Conservation (phyloP, 2,329 filamentous ascomycete species). For the Aaosphaeria pasadenensis region DNA sequence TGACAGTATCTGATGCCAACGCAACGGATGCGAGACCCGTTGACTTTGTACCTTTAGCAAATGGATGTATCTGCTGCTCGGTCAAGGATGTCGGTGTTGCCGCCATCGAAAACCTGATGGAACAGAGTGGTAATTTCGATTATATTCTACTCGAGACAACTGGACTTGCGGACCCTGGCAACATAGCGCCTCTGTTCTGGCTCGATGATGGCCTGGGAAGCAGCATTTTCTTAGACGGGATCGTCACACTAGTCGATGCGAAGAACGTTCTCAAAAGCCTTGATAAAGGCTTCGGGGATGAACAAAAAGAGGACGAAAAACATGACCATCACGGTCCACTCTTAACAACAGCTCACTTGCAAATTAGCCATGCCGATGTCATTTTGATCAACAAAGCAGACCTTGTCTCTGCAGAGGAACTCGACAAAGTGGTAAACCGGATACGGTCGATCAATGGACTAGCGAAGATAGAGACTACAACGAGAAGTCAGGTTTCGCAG, state of each 20-base stretch:
- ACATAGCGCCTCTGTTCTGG: constrained; percentile 95
- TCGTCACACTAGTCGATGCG: constrained; percentile 92
- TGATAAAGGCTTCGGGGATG: constrained; percentile 57
- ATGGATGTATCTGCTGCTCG: constrained; percentile 96
- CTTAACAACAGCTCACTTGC: constrained; percentile 89
- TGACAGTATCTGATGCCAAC: constrained; percentile 68
- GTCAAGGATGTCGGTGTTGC: constrained; percentile 96
- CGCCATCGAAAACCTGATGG: constrained; percentile 94
- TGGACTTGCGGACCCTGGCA: constrained; percentile 90
- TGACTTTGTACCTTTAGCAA: constrained; percentile 85
- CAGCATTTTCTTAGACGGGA: constrained; percentile 93
- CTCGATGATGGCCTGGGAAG: constrained; percentile 93
- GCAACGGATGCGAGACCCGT: constrained; percentile 25
- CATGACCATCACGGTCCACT: constrained; percentile 60
- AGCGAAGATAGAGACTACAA: constrained; percentile 78
- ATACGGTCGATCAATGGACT: constrained; percentile 85
- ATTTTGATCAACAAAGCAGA: constrained; percentile 93
- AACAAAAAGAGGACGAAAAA: constrained; percentile 40
- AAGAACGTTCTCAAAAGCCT: constrained; percentile 84
- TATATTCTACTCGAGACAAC: constrained; percentile 98
- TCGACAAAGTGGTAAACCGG: constrained; percentile 66
- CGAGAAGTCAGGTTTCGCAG: constrained; percentile 73
- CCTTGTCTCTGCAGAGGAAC: constrained; percentile 67
- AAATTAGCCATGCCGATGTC: constrained; percentile 95
- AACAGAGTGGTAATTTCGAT: constrained; percentile 88